Base-by-base conservation (phyloP, 768 basidiomycete genomes). In the Leccinum pellstonianum region DNA sequence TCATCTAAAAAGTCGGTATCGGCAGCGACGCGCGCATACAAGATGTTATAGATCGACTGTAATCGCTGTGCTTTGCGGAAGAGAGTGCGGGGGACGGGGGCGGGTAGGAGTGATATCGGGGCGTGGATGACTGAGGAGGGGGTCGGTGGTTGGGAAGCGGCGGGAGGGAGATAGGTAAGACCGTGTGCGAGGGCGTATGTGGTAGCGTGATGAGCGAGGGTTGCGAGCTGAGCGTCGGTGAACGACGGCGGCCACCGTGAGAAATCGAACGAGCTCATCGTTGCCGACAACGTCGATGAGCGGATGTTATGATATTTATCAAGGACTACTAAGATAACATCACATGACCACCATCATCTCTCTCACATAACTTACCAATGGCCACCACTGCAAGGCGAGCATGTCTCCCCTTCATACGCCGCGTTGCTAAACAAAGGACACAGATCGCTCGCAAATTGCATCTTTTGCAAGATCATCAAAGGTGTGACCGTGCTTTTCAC, bases 401-500 rank as follows among this genome's bases (percentile, higher is more conserved):
- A 27, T 6, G 14, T 27, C 1, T n/a, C 21, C n/a, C 11, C 5
- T 23, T 1, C 4, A 0, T 14, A 5, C 41, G 14, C 0, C 0
- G n/a, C 31, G 3, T 21, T 3, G 19, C 51, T 61, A n/a, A 71
- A 3, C 3, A n/a, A 0, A 3, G 11, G 2, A 6, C 14, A 54
- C 57, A 87, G 87, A 67, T 77, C 77, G 52, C 78, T 88, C 54
- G 80, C 85, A 5, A 74, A 73, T 23, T 97, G 95, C 75, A 76
- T 98, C 68, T 98, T 97, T 79, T 98, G 96, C 83, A 97, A 88
- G 78, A 97, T 98, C 74, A 83, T 95, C 78, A 91, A 91, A 77
- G 91, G 94, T 86, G 1, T 0, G 31, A 11, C 50, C 27, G 74
- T 63, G 15, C 3, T 15, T n/a, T 38, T 60, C 2, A 7, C 10